A percentile compares a stretch with the other conserved stretches of the same genome.
Conservation (phyloP, 73 alveolate genomes). For the Durusdinium trenchii region DNA sequence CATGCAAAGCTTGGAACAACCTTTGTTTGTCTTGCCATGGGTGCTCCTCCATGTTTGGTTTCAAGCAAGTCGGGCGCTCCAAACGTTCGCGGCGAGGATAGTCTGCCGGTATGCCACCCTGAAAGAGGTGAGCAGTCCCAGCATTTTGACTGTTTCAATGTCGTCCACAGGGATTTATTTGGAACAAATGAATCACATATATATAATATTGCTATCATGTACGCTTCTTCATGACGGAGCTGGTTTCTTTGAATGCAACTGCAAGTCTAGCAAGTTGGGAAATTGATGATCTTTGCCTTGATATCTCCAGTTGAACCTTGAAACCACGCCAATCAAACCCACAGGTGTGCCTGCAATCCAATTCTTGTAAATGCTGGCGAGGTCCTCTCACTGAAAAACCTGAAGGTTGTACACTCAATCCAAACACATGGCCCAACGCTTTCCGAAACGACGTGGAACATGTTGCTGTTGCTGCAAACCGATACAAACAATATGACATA, state of each 20-base stretch:
- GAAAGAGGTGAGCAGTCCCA: too few relatives aligned
- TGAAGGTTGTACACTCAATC: background rate
- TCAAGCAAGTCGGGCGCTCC: constrained; percentile 6
- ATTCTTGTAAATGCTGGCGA: constrained; percentile 41
- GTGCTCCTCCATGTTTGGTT: background rate
- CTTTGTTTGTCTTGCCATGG: background rate
- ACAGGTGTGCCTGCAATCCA: constrained; percentile 92
- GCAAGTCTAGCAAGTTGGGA: background rate
- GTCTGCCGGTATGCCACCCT: constrained; percentile 85
- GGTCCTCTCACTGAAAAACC: constrained; percentile 71
- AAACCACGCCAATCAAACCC: background rate
- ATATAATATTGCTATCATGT: too few relatives aligned
- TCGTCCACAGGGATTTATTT: too few relatives aligned
- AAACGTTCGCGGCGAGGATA: constrained; percentile 84
- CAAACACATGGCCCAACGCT: background rate
- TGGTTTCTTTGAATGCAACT: too few relatives aligned
- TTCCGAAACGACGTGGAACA: background rate
- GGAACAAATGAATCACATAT: too few relatives aligned
- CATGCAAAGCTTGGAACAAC: background rate
- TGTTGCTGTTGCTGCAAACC: background rate
- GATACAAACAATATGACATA: background rate
- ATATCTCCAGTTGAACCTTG: too few relatives aligned
- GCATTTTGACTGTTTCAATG: too few relatives aligned
- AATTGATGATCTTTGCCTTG: too few relatives aligned
- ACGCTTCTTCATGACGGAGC: too few relatives aligned